A percentile compares a stretch with the other conserved stretches of the same genome.
phyloP scores from a whole-genome alignment of 2,329 filamentous ascomycete genomes.

The Dothiorella sarmentorum region DNA sequence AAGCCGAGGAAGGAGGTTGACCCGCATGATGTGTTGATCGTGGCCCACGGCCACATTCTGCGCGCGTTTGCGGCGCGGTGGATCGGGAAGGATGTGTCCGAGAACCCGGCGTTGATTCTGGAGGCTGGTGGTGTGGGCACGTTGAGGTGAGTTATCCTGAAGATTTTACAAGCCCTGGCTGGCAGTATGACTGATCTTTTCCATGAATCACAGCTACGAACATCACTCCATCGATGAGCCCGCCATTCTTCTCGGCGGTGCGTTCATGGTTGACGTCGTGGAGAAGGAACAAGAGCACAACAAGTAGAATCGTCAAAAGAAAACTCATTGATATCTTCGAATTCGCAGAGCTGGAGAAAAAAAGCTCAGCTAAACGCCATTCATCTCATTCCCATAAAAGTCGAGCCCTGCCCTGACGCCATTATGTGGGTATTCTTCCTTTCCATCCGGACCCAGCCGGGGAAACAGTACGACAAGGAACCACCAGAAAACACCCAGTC shows the following conservation, averaged over 20 bases:
- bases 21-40: constrained; percentile 68
- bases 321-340: background rate
- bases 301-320: background rate
- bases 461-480: background rate
- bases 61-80: constrained; percentile 85
- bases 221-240: constrained; percentile 49
- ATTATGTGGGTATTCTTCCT: background rate
- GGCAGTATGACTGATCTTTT: background rate
- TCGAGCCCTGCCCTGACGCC: background rate
- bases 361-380: background rate
- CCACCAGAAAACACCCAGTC: too few relatives aligned
- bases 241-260: constrained; percentile 50
- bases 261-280: constrained; percentile 50
- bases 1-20: constrained; percentile 37
- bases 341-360: background rate
- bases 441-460: constrained; percentile 3
- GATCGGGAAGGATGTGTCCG: constrained; percentile 68
- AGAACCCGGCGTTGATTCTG: constrained; percentile 76
- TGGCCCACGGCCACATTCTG: constrained; percentile 88
- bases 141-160: constrained; percentile 35
- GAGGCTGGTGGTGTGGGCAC: constrained; percentile 59
- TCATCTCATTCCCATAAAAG: background rate
- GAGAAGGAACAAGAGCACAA: constrained; percentile 32
- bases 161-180: background rate
- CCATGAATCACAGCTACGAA: constrained; percentile 45